Conservation (phyloP, 2,329 filamentous ascomycete genomes). For the Penicillium sp. region DNA sequence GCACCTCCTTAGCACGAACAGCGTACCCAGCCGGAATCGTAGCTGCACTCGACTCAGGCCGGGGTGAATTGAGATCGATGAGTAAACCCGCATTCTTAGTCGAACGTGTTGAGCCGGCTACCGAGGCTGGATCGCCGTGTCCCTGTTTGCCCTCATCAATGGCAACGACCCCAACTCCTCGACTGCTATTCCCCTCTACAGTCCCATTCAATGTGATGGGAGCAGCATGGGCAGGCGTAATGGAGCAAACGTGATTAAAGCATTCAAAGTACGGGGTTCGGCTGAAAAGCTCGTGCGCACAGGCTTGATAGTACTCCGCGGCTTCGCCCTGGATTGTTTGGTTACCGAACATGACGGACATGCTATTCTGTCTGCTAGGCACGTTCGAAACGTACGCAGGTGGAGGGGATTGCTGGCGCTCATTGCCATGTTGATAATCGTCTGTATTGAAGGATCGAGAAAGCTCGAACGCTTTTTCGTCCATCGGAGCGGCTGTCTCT, state of each 20-base stretch:
- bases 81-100: conserved; percentile 12
- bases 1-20: conserved; percentile 2
- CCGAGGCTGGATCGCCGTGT: background rate
- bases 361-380: conserved; percentile 12
- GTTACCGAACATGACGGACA: conserved; percentile 26
- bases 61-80: conserved; percentile 22
- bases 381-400: conserved; percentile 6
- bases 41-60: background rate
- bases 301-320: conserved; percentile 46
- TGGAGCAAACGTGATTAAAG: conserved; percentile 42
- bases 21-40: background rate
- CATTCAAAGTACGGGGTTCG: conserved; percentile 44
- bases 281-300: conserved; percentile 44
- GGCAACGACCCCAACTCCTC: conserved; percentile 22
- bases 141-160: background rate
- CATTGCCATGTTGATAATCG: background rate
- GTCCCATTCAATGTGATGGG: background rate
- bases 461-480: conserved; percentile 13
- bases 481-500: conserved; percentile 19
- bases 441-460: conserved; percentile 10
- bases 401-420: conserved; percentile 2
- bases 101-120: background rate
- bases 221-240: conserved; percentile 27
- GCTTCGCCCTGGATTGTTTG: conserved; percentile 33
- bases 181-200: conserved; percentile 12